Base-by-base conservation (phyloP, 106 monocot species). In the Hemerocallis citrina region DNA sequence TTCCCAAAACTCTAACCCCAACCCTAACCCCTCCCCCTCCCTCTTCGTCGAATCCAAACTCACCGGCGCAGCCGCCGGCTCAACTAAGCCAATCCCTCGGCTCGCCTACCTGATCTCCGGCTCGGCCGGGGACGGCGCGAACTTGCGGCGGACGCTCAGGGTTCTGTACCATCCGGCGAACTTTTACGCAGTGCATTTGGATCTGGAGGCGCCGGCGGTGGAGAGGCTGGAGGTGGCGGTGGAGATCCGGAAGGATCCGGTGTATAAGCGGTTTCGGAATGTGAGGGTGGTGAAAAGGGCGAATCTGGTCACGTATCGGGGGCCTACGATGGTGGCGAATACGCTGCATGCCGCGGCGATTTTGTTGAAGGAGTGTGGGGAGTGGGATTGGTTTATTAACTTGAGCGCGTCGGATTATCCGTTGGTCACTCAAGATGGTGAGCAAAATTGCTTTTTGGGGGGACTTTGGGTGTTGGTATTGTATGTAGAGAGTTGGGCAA, bases 311-410 rank as follows among this genome's bases (percentile, higher is more conserved):
- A 84, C 84, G 6, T 79, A 84, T 60, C 42, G 84, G 38, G 84
- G 84, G 0, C 84, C 84, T 8, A 79, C 84, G n/a, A 84, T 79
- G 84, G 84, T 84, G 19, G 57, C 84, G 3, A 84, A 84, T 64
- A 84, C 84, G 11, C 79, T 84, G 55, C 84, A 79, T 40, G 84
- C 79, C 46, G 79, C 79, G 12, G 71, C 84, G 7, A 68, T 79
- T n/a, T 54, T 84, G 47, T 44, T 84, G 7, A 75, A 69, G 63
- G 68, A 75, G 27, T 57, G 27, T 34, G 75, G 72, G 14, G 75
- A 79, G 25, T 84, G 83, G 83, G 78, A 83, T 35, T 83, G 83
- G 83, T 83, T 83, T 52, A 72, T 83, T 59, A 83, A 83, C 32
- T 69, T 84, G 47, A 84, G 84, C 65, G 79, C 84, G 45, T 84